A percentile compares a stretch with the other conserved stretches of the same genome.
phyloP scores from a whole-genome alignment of 139 green algal species.

The Deuterostichococcus epilithicus region DNA sequence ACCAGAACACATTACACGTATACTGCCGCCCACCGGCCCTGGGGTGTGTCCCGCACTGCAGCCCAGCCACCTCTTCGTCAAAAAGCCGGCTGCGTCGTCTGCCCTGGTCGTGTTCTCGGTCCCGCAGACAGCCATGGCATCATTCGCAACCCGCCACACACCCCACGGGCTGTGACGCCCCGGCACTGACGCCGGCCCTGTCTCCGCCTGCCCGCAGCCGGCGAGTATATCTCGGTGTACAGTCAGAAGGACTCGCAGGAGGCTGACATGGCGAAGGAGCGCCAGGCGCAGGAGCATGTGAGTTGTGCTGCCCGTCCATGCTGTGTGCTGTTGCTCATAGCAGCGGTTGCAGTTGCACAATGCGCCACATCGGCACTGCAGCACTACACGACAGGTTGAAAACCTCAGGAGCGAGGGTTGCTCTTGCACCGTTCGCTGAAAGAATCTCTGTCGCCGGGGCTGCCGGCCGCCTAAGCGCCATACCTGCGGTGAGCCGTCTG shows the following conservation, averaged over 20 bases:
- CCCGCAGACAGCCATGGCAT: background rate
- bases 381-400: background rate
- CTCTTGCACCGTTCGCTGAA: too few relatives aligned
- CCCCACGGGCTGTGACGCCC: background rate
- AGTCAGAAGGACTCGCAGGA: conserved; percentile 34
- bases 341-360: background rate
- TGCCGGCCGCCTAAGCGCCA: too few relatives aligned
- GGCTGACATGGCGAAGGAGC: conserved; percentile 58
- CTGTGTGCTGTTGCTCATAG: background rate
- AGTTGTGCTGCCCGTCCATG: background rate
- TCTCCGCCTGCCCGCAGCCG: conserved; percentile 40
- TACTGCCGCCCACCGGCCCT: background rate
- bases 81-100: background rate
- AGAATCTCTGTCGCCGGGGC: too few relatives aligned
- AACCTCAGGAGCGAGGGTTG: background rate
- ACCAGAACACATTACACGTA: background rate
- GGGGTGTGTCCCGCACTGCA: background rate
- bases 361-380: background rate
- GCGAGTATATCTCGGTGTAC: conserved; percentile 73
- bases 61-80: background rate
- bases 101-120: background rate
- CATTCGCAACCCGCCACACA: background rate
- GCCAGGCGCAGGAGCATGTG: conserved; percentile 42
- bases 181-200: conserved; percentile 17
- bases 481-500: too few relatives aligned